These are phyloP conservation scores for Candida chilensis DNA, from an alignment of 805 yeast genomes.

Conservation along the genomic window DNA sequence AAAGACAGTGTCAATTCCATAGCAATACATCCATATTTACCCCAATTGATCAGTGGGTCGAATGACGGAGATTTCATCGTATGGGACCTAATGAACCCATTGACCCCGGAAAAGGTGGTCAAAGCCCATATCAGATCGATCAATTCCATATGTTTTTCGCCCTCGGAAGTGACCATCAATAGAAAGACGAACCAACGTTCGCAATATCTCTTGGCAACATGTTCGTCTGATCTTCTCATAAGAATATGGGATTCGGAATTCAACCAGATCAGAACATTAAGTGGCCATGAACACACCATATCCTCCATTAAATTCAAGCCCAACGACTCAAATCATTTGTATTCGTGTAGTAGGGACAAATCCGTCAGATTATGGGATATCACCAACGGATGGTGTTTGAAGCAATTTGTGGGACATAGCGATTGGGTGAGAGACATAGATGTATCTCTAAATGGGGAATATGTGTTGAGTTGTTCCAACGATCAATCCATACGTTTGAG, in stretches of 20 bases:
- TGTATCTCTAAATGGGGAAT: conserved; percentile 38
- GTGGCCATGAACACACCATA: conserved; percentile 86
- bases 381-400: conserved; percentile 54
- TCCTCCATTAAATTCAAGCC: conserved; percentile 50
- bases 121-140: conserved; percentile 73
- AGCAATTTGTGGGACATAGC: conserved; percentile 67
- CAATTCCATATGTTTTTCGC: conserved; percentile 49
- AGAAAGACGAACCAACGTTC: conserved; percentile 8
- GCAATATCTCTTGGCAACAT: conserved; percentile 29
- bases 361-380: conserved; percentile 61
- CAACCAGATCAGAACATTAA: conserved; percentile 48
- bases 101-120: conserved; percentile 51
- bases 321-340: conserved; percentile 34
- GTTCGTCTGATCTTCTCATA: conserved; percentile 45
- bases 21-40: conserved; percentile 68
- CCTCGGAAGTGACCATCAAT: conserved; percentile 17
- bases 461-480: conserved; percentile 63
- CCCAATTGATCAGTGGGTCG: conserved; percentile 55
- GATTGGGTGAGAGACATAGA: conserved; percentile 82
- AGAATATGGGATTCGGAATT: conserved; percentile 67
- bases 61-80: conserved; percentile 64
- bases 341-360: conserved; percentile 58
- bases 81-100: conserved; percentile 60
- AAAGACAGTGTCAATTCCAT: conserved; percentile 51
- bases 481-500: conserved; percentile 69